Conservation (phyloP, 768 basidiomycete genomes). For the Serendipita sp. region DNA sequence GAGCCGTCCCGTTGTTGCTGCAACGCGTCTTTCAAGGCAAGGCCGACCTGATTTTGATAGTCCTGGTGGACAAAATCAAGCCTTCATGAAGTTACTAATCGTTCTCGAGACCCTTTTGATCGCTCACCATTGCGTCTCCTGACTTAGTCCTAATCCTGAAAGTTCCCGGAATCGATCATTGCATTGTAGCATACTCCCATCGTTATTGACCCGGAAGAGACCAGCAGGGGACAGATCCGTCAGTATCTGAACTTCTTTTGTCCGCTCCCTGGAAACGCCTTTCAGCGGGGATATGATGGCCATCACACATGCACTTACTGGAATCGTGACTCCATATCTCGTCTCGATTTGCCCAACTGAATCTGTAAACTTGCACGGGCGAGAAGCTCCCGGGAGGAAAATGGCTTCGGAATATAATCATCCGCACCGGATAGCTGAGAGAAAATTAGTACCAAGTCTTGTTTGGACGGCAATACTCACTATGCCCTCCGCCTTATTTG, state of each 20-base stretch:
- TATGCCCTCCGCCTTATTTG: slow-evolving; percentile 23
- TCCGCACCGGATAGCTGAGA: slow-evolving; percentile 24
- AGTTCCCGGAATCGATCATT: slow-evolving; percentile 7
- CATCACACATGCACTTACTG: not conserved
- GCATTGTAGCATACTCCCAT: not conserved
- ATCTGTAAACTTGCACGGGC: slow-evolving; percentile 26
- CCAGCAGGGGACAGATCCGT: slow-evolving; percentile 20
- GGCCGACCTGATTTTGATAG: not conserved
- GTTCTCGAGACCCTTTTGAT: not conserved
- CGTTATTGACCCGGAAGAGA: not conserved
- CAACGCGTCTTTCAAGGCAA: not conserved
- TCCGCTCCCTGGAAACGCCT: slow-evolving; percentile 17
- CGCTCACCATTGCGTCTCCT: not conserved
- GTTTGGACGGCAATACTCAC: slow-evolving; percentile 8
- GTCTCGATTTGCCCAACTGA: slow-evolving; percentile 23
- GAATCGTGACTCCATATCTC: slow-evolving; percentile 12
- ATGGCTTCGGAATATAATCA: slow-evolving; percentile 26
- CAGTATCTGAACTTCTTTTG: slow-evolving; percentile 19
- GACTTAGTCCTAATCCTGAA: not conserved
- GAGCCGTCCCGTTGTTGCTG: not conserved
- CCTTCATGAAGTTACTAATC: not conserved
- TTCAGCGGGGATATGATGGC: slow-evolving; percentile 11
- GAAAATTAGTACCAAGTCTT: not conserved
- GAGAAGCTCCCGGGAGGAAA: slow-evolving; percentile 24
- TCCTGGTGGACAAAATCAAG: slow-evolving; percentile 1